Evolutionary conservation across 2,329 filamentous ascomycete genomes (phyloP), one percentile per base, ranked within the genome.

Genomic region (Keithomyces neogunnii): DNA sequence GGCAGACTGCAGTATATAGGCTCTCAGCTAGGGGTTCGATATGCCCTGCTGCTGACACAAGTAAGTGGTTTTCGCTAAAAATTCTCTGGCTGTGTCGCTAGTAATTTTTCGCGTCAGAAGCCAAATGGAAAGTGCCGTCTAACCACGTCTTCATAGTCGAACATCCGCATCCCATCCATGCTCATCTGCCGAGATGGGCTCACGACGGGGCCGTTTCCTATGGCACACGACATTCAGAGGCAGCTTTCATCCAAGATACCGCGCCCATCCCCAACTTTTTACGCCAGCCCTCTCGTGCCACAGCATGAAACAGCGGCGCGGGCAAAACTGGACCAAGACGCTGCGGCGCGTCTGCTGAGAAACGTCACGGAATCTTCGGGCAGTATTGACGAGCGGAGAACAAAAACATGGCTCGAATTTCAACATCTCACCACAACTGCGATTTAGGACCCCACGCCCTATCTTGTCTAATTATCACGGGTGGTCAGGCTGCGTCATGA

Each of bases 161-260:
- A 79, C 60, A 64, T 83, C 49, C 77, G 81, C 29, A 70, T 82
- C 19, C 81, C 81, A 2, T 82, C 78, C 1, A 83, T 84, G 80
- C 70, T 82, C 54, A 82, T 84, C 61, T 73, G 71, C 31, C 68
- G 74, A 36, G 78, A 82, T 58, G 70, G 70, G 4, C 62, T 79
- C 8, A 69, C 78, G 67, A 69, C 71, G 2, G 68, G 66, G 46
- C 70, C 72, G 3, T 73, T 71, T 50, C 67, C 69, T 5, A 62
- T 66, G 47, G 66, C 67, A 5, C 65, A 71, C 48, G 69, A 74
- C 58, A 72, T 75, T 53, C 68, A 73, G 57, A 73, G 71, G 62
- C 58, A 75, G 32, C 60, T 75, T n/a, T 71, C 72, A 3, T 66
- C 69, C 19, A 67, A 66, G 47, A 53, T 59, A 11, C 62, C 66